Percentiles rank a stretch among this genome's conserved stretches.
Evolutionary conservation across 192 early-diverging fungal genomes (phyloP).

Genomic region (Entomortierella parvispora): DNA sequence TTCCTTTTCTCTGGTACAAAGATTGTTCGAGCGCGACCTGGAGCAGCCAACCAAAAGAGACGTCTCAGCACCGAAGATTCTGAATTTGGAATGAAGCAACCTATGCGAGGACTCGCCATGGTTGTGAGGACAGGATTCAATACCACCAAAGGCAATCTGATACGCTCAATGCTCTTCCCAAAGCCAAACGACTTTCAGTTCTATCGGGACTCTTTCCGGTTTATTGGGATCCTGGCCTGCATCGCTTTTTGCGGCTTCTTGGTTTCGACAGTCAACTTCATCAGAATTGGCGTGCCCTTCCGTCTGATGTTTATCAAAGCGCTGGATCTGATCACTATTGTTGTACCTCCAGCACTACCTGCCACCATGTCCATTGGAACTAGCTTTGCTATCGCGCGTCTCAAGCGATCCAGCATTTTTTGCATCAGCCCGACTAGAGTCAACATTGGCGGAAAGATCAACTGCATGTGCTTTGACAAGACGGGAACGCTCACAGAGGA

Average conservation of each 20-base stretch:
- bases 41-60: slow-evolving; percentile 30
- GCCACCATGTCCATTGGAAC: slow-evolving; percentile 99
- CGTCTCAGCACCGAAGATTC: slow-evolving; percentile 50
- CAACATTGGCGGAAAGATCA: slow-evolving; percentile 96
- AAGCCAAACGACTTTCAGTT: slow-evolving; percentile 97
- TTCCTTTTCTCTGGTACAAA: slow-evolving; percentile 95
- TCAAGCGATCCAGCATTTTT: slow-evolving; percentile 85
- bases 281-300: slow-evolving; percentile 76
- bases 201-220: slow-evolving; percentile 95
- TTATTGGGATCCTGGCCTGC: slow-evolving; percentile 88
- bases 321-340: slow-evolving; percentile 95
- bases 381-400: slow-evolving; percentile 89
- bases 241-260: slow-evolving; percentile 89
- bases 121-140: slow-evolving; percentile 90
- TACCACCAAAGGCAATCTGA: slow-evolving; percentile 93
- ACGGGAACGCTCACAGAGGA: slow-evolving; percentile 98
- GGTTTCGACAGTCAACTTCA: slow-evolving; percentile 90
- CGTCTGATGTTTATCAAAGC: slow-evolving; percentile 85
- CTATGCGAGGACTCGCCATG: slow-evolving; percentile 71
- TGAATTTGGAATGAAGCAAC: slow-evolving; percentile 24
- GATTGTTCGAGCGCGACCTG: slow-evolving; percentile 84
- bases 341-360: slow-evolving; percentile 96
- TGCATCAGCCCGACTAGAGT: slow-evolving; percentile 94
- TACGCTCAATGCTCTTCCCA: slow-evolving; percentile 96
- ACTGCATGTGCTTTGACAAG: slow-evolving; percentile 99